Conservation (phyloP, 257 asterid species). For the Solanum neorickii region DNA sequence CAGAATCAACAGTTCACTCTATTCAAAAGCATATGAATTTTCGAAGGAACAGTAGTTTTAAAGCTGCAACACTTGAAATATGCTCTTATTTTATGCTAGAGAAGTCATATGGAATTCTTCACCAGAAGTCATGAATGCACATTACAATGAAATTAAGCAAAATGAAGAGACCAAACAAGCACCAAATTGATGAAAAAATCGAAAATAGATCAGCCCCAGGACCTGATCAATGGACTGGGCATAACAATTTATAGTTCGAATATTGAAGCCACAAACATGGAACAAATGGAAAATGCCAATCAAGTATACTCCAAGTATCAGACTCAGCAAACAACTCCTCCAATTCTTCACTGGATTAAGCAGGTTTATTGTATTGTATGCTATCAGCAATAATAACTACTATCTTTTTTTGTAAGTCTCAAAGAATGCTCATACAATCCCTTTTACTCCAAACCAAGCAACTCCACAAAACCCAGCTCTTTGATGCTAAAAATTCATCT, state of each 20-base stretch:
- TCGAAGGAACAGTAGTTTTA: neutral
- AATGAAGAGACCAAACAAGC: neutral
- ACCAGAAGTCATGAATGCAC: neutral
- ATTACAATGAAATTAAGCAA: neutral
- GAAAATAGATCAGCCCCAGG: neutral
- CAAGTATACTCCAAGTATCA: neutral
- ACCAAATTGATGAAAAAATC: neutral
- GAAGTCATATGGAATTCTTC: neutral
- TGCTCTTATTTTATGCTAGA: neutral
- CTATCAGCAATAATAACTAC: neutral
- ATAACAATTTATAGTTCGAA: neutral
- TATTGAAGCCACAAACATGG: neutral
- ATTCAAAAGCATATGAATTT: neutral
- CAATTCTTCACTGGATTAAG: neutral
- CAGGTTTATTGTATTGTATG: neutral
- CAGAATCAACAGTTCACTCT: neutral
- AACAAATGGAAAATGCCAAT: neutral
- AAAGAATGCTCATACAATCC: neutral
- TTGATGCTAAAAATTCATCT: neutral
- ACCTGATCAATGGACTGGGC: neutral
- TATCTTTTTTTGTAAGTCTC: neutral
- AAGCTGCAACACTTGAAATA: neutral
- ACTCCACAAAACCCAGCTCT: neutral
- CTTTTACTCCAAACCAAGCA: neutral
- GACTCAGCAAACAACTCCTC: neutral